Base-by-base conservation (phyloP, 306 rosid species). In the Vigna reflexopilosa region DNA sequence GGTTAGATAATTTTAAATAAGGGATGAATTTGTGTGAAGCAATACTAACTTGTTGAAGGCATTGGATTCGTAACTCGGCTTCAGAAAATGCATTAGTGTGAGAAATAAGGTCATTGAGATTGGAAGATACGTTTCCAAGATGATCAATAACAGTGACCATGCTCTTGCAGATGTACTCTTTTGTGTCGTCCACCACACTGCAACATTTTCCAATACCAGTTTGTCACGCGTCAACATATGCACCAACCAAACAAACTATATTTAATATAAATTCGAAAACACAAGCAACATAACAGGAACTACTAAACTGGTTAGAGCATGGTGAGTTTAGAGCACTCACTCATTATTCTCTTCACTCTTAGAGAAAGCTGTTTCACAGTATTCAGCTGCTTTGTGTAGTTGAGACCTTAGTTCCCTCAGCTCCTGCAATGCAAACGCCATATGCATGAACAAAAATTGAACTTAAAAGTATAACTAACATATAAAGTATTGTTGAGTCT, bases 321-420 rank as follows among this genome's bases (percentile, higher is more conserved):
- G 50, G 34, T 30, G 69, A 19, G 40, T 70, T 70, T 22, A 64
- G 78, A 73, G 66, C 64, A 86, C 95, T 88, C 74, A 93, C 98
- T 26, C 78, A 61, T 26, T 89, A 78, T 82, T 93, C 76, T 84
- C 88, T 85, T 86, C 40, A 81, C 88, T 64, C 45, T 84, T 81
- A 78, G 82, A 75, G 92, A 89, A 91, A 0, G 87, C 80, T 32
- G 90, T 76, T 86, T 93, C 98, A 40, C 91, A 87, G 84, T 87
- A 78, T 72, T 93, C 95, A 32, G 98, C 98, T 57, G 95, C 97
- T 51, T 83, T 51, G 77, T 86, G 93, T 82, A 93, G 95, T 83
- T 93, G 95, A 64, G 89, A 78, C 75, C 91, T 84, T 77, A 93
- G 82, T 65, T 76, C 92, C 73, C 77, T 85, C 11, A 93, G 89